A percentile compares a stretch with the other conserved stretches of the same genome.
Evolutionary conservation across 192 early-diverging fungal species (phyloP).

Genomic region (Spizellomyces sp.): DNA sequence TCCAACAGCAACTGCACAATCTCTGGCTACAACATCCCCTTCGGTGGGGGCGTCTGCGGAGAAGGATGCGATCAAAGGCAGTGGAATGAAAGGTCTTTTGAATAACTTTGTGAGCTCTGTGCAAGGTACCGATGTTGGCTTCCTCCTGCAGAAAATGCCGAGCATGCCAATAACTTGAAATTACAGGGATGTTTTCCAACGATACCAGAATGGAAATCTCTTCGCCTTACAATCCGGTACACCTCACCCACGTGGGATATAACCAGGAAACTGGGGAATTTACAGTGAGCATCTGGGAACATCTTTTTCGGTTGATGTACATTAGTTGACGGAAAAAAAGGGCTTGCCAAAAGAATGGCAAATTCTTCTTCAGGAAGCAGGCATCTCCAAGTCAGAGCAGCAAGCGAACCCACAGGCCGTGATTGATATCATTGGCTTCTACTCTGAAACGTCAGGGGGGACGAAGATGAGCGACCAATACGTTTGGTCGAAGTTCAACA

Average conservation of each 20-base stretch:
- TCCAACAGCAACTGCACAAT: conserved; percentile 30
- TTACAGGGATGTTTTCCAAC: conserved; percentile 28
- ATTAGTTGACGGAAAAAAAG: conserved; percentile 43
- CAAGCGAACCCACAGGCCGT: conserved; percentile 84
- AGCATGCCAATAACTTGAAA: not conserved
- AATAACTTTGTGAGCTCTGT: conserved; percentile 38
- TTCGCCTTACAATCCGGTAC: conserved; percentile 93
- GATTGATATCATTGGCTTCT: conserved; percentile 55
- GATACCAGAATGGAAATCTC: conserved; percentile 66
- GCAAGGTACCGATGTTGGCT: conserved; percentile 18
- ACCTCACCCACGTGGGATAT: conserved; percentile 97
- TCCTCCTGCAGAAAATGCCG: not conserved
- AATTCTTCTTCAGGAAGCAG: conserved; percentile 85
- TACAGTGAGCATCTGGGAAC: conserved; percentile 39
- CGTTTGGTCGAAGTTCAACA: conserved; percentile 45
- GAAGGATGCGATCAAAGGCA: conserved; percentile 14
- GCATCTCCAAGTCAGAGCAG: conserved; percentile 94
- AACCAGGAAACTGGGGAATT: conserved; percentile 93
- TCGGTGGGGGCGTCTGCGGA: conserved; percentile 5
- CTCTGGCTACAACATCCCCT: conserved; percentile 17
- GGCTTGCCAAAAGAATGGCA: conserved; percentile 96
- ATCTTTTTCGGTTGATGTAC: conserved; percentile 14
- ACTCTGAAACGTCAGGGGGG: conserved; percentile 37
- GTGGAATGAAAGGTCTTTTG: conserved; percentile 36
- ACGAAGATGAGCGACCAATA: conserved; percentile 18